Evolutionary conservation across 2,329 filamentous ascomycete genomes (phyloP).

Genomic region (Penicillium sp.): DNA sequence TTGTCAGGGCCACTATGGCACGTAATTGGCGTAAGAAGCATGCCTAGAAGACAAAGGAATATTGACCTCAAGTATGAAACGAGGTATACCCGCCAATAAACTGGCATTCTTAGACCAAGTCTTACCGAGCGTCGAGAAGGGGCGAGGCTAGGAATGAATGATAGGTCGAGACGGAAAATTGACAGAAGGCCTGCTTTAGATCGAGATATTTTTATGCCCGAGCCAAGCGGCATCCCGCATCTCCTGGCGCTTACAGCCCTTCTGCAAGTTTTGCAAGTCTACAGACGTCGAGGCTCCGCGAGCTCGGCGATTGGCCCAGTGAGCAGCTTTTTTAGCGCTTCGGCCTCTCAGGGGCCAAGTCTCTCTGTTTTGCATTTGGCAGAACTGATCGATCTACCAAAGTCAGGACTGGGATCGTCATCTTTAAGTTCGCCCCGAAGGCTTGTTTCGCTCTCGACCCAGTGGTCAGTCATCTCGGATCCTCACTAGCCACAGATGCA

Average conservation of each 20-base stretch:
- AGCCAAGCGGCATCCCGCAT: constrained; percentile 8
- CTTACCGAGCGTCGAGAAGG: constrained; percentile 3
- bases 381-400: neutral
- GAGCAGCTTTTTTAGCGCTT: constrained; percentile 13
- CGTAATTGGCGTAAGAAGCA: constrained; percentile 16
- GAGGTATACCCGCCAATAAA: constrained; percentile 9
- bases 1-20: constrained; percentile 1
- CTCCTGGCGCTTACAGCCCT: constrained; percentile 22
- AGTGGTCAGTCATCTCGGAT: neutral
- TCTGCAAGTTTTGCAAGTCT: constrained; percentile 13
- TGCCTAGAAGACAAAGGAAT: neutral
- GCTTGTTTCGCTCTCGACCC: neutral
- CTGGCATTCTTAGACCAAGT: constrained; percentile 1
- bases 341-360: neutral
- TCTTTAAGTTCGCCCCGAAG: neutral
- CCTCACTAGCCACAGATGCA: neutral
- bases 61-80: constrained; percentile 12
- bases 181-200: constrained; percentile 7
- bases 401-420: neutral
- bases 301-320: constrained; percentile 13
- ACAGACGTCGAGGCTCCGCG: constrained; percentile 2
- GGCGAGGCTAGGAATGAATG: constrained; percentile 4
- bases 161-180: constrained; percentile 14
- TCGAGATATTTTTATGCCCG: constrained; percentile 13
- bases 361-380: neutral